Conservation (phyloP, 208 protist species). For the Trypanosoma avium region DNA sequence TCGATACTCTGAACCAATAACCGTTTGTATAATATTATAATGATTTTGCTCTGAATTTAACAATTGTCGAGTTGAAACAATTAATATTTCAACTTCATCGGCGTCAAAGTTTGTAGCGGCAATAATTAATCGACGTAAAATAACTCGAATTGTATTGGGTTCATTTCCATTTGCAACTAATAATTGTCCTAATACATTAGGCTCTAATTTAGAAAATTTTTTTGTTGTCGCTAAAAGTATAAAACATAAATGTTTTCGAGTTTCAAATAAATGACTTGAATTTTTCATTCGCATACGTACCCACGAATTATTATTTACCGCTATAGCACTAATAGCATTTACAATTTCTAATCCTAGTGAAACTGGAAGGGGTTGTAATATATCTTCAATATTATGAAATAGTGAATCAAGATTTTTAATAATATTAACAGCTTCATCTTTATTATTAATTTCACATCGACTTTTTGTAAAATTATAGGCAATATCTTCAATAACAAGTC, state of each 20-base stretch:
- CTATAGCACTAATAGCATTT: conserved; percentile 76
- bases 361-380: conserved; percentile 56
- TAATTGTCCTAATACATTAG: conserved; percentile 57
- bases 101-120: conserved; percentile 48
- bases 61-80: conserved; percentile 55
- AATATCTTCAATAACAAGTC: conserved; percentile 77
- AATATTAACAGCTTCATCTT: conserved; percentile 54
- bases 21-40: conserved; percentile 35
- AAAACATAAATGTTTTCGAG: conserved; percentile 70
- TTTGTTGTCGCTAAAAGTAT: conserved; percentile 49
- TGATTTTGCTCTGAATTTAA: conserved; percentile 39
- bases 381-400: conserved; percentile 56
- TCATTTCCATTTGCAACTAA: conserved; percentile 71
- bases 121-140: conserved; percentile 52
- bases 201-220: conserved; percentile 39
- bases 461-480: conserved; percentile 56
- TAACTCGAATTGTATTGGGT: conserved; percentile 44
- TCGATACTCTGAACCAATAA: conserved; percentile 40
- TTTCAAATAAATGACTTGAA: conserved; percentile 71
- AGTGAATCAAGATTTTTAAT: conserved; percentile 79
- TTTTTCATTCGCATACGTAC: conserved; percentile 88
- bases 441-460: conserved; percentile 33
- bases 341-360: conserved; percentile 73
- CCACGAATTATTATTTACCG: conserved; percentile 85
- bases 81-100: conserved; percentile 70